phyloP scores from a whole-genome alignment of 1,139 yeast genomes.

The Pneumocystis carinii region DNA sequence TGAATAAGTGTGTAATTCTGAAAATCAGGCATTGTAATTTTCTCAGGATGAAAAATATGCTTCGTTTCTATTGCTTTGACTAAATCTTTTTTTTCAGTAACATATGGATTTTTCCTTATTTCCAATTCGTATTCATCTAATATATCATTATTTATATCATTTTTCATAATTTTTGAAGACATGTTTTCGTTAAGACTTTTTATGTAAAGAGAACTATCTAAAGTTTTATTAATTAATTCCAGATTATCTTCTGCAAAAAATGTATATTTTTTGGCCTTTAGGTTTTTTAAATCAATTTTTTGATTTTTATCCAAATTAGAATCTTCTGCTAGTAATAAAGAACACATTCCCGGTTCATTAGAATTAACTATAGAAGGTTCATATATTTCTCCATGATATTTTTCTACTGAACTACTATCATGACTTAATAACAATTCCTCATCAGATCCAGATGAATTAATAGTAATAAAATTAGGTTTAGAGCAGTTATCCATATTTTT shows the following conservation, averaged over 20 bases:
- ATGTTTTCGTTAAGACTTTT: background rate
- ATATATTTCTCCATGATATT: background rate
- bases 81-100: background rate
- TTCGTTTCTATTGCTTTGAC: background rate
- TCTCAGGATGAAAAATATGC: background rate
- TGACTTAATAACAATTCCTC: background rate
- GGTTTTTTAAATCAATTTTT: background rate
- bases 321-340: background rate
- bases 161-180: background rate
- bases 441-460: background rate
- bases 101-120: background rate
- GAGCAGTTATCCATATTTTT: background rate
- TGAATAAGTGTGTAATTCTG: conserved; percentile 2
- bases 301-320: background rate
- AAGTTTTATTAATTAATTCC: background rate
- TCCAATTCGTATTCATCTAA: background rate
- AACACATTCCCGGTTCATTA: background rate
- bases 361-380: background rate
- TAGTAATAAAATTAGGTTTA: background rate
- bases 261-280: background rate
- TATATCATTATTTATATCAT: background rate
- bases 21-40: conserved; percentile 1
- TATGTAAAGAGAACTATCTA: background rate
- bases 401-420: background rate
- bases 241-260: background rate